These are phyloP conservation scores for Apostasia shenzhenica DNA, from an alignment of 106 monocot genomes.

Conservation along the genomic window DNA sequence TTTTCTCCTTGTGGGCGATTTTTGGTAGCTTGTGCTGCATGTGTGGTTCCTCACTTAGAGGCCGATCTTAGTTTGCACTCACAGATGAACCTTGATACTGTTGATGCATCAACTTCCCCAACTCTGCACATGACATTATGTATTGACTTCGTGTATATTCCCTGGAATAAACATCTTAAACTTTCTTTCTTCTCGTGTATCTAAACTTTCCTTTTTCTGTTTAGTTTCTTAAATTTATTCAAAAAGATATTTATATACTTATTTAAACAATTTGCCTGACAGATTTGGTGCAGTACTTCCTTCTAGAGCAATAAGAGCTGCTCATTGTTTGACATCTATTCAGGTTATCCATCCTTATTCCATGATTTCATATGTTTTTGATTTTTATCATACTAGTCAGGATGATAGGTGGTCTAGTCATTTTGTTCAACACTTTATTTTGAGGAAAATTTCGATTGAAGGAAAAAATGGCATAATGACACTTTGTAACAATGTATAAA, in stretches of 20 bases:
- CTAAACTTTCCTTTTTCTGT: not conserved
- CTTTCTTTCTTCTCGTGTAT: not conserved
- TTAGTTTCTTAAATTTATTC: not conserved
- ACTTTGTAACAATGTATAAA: no score
- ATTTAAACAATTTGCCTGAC: slow-evolving; percentile 13
- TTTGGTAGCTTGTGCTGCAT: slow-evolving; percentile 94
- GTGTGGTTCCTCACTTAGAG: slow-evolving; percentile 75
- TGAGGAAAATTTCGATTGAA: no score
- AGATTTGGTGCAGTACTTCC: slow-evolving; percentile 81
- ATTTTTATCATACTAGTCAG: no score
- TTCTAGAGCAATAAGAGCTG: slow-evolving; percentile 94
- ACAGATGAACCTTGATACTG: slow-evolving; percentile 48
- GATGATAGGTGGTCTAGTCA: no score
- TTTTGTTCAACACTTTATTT: no score
- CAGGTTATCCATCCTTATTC: slow-evolving; percentile 38
- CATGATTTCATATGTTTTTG: not conserved
- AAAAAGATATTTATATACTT: not conserved
- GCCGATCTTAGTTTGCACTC: slow-evolving; percentile 56
- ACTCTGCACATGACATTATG: slow-evolving; percentile 81
- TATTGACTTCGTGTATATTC: slow-evolving; percentile 97
- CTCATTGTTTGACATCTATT: slow-evolving; percentile 97
- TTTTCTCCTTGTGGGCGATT: slow-evolving; percentile 96
- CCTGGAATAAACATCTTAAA: slow-evolving; percentile 52
- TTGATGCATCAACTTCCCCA: slow-evolving; percentile 64
- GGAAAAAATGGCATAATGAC: no score